These are phyloP conservation scores for Malassezia arunalokei DNA, from an alignment of 1,284 basidiomycete genomes.

Conservation along the genomic window DNA sequence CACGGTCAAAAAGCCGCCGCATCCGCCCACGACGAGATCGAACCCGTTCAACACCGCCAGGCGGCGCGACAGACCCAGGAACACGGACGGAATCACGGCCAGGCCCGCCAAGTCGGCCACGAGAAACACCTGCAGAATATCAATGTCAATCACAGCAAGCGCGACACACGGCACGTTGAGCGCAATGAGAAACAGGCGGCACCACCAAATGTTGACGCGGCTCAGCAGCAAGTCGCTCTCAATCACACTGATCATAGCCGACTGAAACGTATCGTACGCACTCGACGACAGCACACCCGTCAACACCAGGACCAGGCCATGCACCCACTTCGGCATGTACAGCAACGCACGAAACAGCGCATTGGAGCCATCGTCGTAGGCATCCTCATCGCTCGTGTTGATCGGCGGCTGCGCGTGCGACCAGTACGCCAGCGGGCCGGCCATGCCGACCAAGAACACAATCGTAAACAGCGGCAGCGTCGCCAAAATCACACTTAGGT, in stretches of 20 bases:
- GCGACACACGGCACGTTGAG: constrained; percentile 42
- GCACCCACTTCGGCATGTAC: constrained; percentile 42
- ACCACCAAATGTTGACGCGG: constrained; percentile 45
- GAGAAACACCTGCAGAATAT: constrained; percentile 45
- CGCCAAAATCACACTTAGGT: constrained; percentile 34
- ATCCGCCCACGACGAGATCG: constrained; percentile 43
- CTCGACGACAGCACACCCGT: constrained; percentile 40
- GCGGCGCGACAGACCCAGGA: constrained; percentile 35
- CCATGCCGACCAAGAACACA: constrained; percentile 43
- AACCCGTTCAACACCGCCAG: constrained; percentile 42
- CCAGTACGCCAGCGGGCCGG: constrained; percentile 41
- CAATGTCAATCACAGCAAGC: constrained; percentile 40
- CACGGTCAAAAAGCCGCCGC: constrained; percentile 45
- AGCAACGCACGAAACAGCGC: constrained; percentile 41
- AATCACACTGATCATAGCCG: constrained; percentile 45
- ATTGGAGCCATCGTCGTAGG: constrained; percentile 32
- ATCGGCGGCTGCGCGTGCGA: constrained; percentile 23
- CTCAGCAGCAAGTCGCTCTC: constrained; percentile 45
- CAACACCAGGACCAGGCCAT: constrained; percentile 40
- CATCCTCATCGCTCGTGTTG: neutral
- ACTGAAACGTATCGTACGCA: constrained; percentile 46
- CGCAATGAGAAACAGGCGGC: constrained; percentile 31
- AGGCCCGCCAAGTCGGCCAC: constrained; percentile 43
- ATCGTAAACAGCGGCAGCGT: constrained; percentile 40
- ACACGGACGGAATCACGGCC: constrained; percentile 36